A percentile compares a stretch with the other conserved stretches of the same genome.
These are phyloP conservation scores for Auricularia sp. DNA, from an alignment of 768 basidiomycete species.

Conservation along the genomic window DNA sequence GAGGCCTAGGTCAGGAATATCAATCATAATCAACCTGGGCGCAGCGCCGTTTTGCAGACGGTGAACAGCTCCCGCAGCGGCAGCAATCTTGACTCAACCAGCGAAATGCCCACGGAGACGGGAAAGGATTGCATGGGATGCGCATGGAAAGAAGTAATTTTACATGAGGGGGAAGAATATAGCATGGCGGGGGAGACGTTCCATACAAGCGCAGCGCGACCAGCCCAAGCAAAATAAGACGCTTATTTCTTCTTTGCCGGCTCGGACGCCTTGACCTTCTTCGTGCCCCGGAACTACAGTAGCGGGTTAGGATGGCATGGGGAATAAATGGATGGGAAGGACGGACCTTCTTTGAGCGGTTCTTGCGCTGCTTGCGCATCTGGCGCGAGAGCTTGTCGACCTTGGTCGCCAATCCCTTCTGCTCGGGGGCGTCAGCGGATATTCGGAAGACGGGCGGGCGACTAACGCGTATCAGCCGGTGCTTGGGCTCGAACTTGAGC, in stretches of 20 bases:
- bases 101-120: no score
- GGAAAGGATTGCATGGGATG: no score
- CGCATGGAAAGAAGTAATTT: no score
- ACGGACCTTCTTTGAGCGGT: slow-evolving; percentile 95
- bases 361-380: slow-evolving; percentile 99
- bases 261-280: slow-evolving; percentile 89
- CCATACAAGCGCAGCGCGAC: neutral
- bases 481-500: slow-evolving; percentile 94
- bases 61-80: no score
- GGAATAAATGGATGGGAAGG: neutral
- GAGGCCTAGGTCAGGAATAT: no score
- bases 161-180: no score
- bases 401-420: slow-evolving; percentile 67
- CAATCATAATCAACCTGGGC: no score
- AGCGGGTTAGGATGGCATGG: slow-evolving; percentile 12
- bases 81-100: no score
- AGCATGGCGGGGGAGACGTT: no score
- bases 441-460: neutral
- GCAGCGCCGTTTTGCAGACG: no score
- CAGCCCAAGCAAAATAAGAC: neutral
- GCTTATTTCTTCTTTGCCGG: slow-evolving; percentile 86
- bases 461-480: slow-evolving; percentile 89
- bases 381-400: slow-evolving; percentile 89
- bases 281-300: slow-evolving; percentile 80
- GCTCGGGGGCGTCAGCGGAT: neutral